Percentiles rank a stretch among this genome's conserved stretches.
phyloP scores from a whole-genome alignment of 306 rosid species.

The Cicer bijugum region DNA sequence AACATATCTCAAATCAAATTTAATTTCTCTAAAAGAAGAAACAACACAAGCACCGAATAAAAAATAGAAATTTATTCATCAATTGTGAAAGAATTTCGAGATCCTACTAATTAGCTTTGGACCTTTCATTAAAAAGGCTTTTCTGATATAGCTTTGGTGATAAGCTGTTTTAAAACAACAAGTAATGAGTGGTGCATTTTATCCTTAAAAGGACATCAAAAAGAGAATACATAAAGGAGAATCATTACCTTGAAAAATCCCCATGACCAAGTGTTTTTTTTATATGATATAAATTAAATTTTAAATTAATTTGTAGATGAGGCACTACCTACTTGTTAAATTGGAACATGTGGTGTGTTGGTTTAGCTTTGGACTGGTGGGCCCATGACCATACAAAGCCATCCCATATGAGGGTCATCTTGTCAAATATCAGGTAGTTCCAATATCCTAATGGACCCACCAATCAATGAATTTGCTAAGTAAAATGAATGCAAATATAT shows the following conservation, averaged over 20 bases:
- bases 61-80: not conserved
- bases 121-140: conserved; percentile 40
- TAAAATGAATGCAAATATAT: conserved; percentile 26
- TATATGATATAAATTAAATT: not conserved
- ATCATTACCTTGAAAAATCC: conserved; percentile 34
- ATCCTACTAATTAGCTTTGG: conserved; percentile 19
- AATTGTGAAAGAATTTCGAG: conserved; percentile 2
- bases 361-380: conserved; percentile 71
- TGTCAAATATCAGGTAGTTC: conserved; percentile 62
- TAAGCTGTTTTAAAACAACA: conserved; percentile 41
- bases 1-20: too few species aligned
- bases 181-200: conserved; percentile 38
- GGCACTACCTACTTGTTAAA: conserved; percentile 64
- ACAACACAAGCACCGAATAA: too few species aligned
- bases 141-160: conserved; percentile 41
- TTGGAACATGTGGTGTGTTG: conserved; percentile 77
- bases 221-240: conserved; percentile 36
- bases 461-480: conserved; percentile 38
- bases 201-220: conserved; percentile 44
- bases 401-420: conserved; percentile 52
- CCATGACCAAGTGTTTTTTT: conserved; percentile 27
- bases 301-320: conserved; percentile 41
- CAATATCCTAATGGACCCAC: conserved; percentile 61
- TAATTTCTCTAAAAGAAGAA: too few species aligned
- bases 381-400: conserved; percentile 70